phyloP scores from a whole-genome alignment of 2,329 filamentous ascomycete species.

The Epichloe hybrida region DNA sequence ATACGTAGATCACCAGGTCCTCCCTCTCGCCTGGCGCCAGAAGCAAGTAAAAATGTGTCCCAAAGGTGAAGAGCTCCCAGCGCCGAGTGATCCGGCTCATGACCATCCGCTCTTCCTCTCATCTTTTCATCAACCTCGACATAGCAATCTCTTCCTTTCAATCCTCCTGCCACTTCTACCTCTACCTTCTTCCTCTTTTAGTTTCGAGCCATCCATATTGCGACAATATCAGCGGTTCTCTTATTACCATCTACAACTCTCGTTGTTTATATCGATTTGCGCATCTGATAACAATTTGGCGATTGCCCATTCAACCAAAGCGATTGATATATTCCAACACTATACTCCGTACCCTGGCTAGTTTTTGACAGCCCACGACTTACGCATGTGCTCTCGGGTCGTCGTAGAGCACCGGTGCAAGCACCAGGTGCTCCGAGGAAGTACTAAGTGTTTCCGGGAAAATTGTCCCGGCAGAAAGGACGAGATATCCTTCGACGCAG shows the following conservation, averaged over 20 bases:
- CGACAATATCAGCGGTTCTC: not conserved
- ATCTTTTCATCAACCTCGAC: not conserved
- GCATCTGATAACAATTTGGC: not conserved
- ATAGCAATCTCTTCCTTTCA: not conserved
- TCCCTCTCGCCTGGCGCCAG: not conserved
- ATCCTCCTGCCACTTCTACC: not conserved
- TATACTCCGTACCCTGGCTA: no score
- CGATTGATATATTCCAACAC: not conserved
- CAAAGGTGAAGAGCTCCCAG: conserved; percentile 1
- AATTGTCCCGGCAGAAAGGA: conserved; percentile 19
- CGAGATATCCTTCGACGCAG: conserved; percentile 16
- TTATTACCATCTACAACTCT: not conserved
- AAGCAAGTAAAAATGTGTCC: not conserved
- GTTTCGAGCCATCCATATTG: not conserved
- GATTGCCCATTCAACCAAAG: not conserved
- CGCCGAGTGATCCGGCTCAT: conserved; percentile 2
- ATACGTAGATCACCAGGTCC: not conserved
- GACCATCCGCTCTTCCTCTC: not conserved
- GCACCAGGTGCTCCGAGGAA: conserved; percentile 21
- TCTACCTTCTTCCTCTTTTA: not conserved
- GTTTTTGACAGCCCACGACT: not conserved
- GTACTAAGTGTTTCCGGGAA: conserved; percentile 21
- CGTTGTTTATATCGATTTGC: not conserved
- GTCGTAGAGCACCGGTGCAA: conserved; percentile 23
- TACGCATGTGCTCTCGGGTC: conserved; percentile 20